phyloP scores from a whole-genome alignment of 2,329 filamentous ascomycete genomes.

The Ophiocordyceps camponoti-floridani region DNA sequence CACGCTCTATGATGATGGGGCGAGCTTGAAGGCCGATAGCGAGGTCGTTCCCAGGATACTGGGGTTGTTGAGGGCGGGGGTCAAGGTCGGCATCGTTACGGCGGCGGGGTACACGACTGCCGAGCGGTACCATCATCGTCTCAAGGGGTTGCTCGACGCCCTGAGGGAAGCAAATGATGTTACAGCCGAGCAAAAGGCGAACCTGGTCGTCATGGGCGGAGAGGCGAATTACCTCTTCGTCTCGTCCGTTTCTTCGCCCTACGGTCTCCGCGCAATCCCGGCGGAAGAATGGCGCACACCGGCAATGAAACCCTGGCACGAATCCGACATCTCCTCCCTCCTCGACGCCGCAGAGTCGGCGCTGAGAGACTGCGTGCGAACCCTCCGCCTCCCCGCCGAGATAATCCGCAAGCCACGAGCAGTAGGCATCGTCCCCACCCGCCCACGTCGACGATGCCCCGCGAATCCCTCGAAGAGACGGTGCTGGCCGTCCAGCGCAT shows the following conservation, averaged over 20 bases:
- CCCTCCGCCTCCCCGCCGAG: constrained; percentile 60
- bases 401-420: constrained; percentile 80
- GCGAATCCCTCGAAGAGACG: constrained; percentile 88
- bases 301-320: constrained; percentile 62
- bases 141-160: constrained; percentile 74
- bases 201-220: constrained; percentile 81
- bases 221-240: constrained; percentile 92
- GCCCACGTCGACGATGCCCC: constrained; percentile 48
- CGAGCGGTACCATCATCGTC: constrained; percentile 66
- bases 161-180: constrained; percentile 43
- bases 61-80: constrained; percentile 55
- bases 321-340: constrained; percentile 60
- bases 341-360: constrained; percentile 79
- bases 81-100: constrained; percentile 87
- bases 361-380: constrained; percentile 62
- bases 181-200: constrained; percentile 49
- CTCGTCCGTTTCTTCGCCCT: constrained; percentile 45
- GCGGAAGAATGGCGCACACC: constrained; percentile 54
- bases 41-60: constrained; percentile 54
- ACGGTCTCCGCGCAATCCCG: constrained; percentile 51
- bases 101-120: constrained; percentile 88
- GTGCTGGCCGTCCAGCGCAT: constrained; percentile 89
- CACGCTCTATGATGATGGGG: constrained; percentile 82
- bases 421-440: constrained; percentile 55
- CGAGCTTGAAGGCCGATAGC: constrained; percentile 56